Conservation (phyloP, 768 basidiomycete genomes). For the Trametes meyenii region DNA sequence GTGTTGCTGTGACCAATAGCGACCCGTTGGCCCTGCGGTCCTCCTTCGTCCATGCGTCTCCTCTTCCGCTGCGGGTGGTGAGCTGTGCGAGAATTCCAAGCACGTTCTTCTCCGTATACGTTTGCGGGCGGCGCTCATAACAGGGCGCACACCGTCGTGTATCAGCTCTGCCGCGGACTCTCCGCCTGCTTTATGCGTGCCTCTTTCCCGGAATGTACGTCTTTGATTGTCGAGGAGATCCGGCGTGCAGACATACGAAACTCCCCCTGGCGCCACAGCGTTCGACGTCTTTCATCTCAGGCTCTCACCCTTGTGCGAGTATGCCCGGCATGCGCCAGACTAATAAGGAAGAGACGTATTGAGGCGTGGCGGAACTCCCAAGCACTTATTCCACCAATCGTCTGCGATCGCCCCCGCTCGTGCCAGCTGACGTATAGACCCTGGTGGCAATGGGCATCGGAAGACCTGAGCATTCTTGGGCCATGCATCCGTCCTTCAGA, state of each 20-base stretch:
- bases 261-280: slow-evolving; percentile 7
- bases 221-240: slow-evolving; percentile 4
- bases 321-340: slow-evolving; percentile 8
- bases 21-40: background rate
- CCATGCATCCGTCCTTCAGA: too few species aligned
- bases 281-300: background rate
- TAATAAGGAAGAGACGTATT: background rate
- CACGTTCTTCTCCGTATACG: slow-evolving; percentile 3
- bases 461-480: background rate
- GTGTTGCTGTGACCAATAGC: slow-evolving; percentile 8
- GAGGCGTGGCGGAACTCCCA: slow-evolving; percentile 5
- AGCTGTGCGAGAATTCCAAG: slow-evolving; percentile 14
- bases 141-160: background rate
- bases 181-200: slow-evolving; percentile 16
- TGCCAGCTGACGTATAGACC: slow-evolving; percentile 4
- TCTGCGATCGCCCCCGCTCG: slow-evolving; percentile 8
- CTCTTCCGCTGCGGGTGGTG: slow-evolving; percentile 13
- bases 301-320: slow-evolving; percentile 16
- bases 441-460: background rate
- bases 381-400: slow-evolving; percentile 9
- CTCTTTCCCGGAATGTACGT: slow-evolving; percentile 12
- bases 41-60: background rate
- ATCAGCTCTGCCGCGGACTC: background rate
- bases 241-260: slow-evolving; percentile 5
- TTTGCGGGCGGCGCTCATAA: background rate